Evolutionary conservation across 148 eudicot genomes (phyloP).

Genomic region (Chenopodium album): DNA sequence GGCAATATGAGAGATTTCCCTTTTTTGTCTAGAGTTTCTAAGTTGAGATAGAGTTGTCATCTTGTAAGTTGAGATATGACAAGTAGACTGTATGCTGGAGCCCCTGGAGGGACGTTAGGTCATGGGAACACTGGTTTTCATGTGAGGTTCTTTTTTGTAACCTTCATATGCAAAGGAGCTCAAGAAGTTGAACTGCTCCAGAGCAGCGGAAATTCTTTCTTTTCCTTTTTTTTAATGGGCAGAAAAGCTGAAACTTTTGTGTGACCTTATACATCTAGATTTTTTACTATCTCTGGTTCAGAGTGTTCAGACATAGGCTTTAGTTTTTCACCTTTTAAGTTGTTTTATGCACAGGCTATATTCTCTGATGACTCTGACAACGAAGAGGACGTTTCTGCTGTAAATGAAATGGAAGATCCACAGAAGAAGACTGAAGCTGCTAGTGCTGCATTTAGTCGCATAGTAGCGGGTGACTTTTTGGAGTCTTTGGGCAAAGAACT

Average conservation of each 20-base stretch:
- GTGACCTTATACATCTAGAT: background rate
- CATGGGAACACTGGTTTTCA: background rate
- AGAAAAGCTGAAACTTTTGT: background rate
- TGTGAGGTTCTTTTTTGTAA: background rate
- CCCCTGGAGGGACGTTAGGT: background rate
- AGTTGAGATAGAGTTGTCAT: too few relatives aligned
- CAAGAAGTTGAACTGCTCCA: background rate
- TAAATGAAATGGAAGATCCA: constrained; percentile 48
- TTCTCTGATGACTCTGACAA: constrained; percentile 90
- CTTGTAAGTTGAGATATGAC: too few relatives aligned
- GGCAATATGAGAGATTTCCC: background rate
- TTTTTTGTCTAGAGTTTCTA: too few relatives aligned
- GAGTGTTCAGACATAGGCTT: background rate
- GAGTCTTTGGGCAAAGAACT: constrained; percentile 95
- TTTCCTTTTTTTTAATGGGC: background rate
- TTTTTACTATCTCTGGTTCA: background rate
- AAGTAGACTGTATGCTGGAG: background rate
- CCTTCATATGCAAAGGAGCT: background rate
- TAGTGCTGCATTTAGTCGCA: constrained; percentile 72
- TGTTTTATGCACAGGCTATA: constrained; percentile 60
- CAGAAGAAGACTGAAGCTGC: constrained; percentile 79
- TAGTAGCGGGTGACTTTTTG: constrained; percentile 93
- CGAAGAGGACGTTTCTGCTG: constrained; percentile 46
- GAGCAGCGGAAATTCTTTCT: background rate
- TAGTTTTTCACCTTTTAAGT: background rate